Percentiles rank a stretch among this genome's conserved stretches.
phyloP scores from a whole-genome alignment of 805 yeast genomes.

The Helenozyma baotianmanensis region DNA sequence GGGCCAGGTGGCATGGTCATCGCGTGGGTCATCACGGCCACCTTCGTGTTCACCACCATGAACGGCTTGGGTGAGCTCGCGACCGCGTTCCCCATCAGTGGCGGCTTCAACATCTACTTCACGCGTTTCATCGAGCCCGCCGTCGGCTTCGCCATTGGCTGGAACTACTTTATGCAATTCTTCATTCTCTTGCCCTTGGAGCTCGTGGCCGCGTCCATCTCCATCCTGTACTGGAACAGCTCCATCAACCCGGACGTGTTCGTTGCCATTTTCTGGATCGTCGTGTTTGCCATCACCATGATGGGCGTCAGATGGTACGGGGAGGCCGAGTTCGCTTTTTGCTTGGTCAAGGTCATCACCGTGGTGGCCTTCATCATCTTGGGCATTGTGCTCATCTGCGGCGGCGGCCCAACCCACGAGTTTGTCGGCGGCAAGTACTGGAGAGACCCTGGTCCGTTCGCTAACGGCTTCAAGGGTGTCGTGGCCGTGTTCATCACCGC shows the following conservation, averaged over 20 bases:
- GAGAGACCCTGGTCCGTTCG: constrained; percentile 57
- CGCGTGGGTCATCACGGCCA: constrained; percentile 54
- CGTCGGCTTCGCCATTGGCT: constrained; percentile 23
- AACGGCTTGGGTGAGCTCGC: constrained; percentile 66
- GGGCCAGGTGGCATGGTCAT: constrained; percentile 61
- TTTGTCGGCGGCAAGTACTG: constrained; percentile 59
- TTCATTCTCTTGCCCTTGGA: constrained; percentile 34
- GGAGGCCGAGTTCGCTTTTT: constrained; percentile 60
- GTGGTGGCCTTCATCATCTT: constrained; percentile 55
- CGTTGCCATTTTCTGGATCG: constrained; percentile 50
- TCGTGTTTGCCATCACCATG: constrained; percentile 49
- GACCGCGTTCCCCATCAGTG: constrained; percentile 37
- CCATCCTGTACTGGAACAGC: constrained; percentile 46
- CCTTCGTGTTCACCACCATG: constrained; percentile 55
- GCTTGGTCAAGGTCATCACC: constrained; percentile 51
- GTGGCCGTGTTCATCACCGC: constrained; percentile 58
- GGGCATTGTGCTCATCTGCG: constrained; percentile 51
- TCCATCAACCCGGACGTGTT: constrained; percentile 47
- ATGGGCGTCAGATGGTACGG: constrained; percentile 66
- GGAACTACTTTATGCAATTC: constrained; percentile 37
- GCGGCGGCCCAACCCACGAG: constrained; percentile 50
- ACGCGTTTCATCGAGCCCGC: constrained; percentile 20
- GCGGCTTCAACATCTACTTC: constrained; percentile 21
- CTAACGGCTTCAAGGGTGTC: constrained; percentile 57
- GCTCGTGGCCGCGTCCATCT: constrained; percentile 32